Percentiles rank a stretch among this genome's conserved stretches.
These are phyloP conservation scores for Phytophthora agathidicida DNA, from an alignment of 352 stramenopile species.

Conservation along the genomic window DNA sequence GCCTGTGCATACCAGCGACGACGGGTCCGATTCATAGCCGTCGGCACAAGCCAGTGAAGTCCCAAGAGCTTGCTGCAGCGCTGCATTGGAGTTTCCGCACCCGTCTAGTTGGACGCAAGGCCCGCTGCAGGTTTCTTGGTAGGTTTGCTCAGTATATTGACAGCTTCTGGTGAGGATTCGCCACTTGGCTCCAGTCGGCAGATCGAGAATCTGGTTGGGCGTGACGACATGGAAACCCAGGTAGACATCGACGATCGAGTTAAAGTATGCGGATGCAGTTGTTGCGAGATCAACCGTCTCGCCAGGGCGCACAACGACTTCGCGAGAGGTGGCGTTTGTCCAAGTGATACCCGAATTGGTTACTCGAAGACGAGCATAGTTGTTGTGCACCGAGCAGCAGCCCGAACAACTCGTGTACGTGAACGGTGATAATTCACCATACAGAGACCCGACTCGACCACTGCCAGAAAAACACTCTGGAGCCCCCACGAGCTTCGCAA, in stretches of 20 bases:
- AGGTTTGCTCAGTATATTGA: constrained; percentile 50
- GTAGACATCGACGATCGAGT: constrained; percentile 68
- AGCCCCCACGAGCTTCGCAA: constrained; percentile 73
- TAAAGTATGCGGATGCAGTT: constrained; percentile 58
- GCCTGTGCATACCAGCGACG: constrained; percentile 52
- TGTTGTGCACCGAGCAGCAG: constrained; percentile 69
- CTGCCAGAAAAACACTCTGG: constrained; percentile 61
- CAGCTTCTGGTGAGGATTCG: constrained; percentile 68
- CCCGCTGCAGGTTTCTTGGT: constrained; percentile 53
- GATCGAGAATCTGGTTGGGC: constrained; percentile 69
- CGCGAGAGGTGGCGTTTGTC: constrained; percentile 39
- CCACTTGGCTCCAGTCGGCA: constrained; percentile 56
- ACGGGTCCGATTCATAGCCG: constrained; percentile 54
- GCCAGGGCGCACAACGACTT: constrained; percentile 49
- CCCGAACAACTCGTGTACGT: constrained; percentile 66
- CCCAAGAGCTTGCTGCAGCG: constrained; percentile 37
- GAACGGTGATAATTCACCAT: constrained; percentile 51
- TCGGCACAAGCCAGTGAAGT: constrained; percentile 32
- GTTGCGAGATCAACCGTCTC: constrained; percentile 57
- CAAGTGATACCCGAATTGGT: constrained; percentile 35
- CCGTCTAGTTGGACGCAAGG: constrained; percentile 35
- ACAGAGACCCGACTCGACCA: constrained; percentile 57
- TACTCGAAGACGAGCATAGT: constrained; percentile 55
- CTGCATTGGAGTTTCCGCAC: constrained; percentile 66
- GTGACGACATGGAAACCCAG: constrained; percentile 77